Evolutionary conservation across 768 basidiomycete species (phyloP), one percentile per base, ranked within the genome.

Genomic region (Goffeauzyma gilvescens): DNA sequence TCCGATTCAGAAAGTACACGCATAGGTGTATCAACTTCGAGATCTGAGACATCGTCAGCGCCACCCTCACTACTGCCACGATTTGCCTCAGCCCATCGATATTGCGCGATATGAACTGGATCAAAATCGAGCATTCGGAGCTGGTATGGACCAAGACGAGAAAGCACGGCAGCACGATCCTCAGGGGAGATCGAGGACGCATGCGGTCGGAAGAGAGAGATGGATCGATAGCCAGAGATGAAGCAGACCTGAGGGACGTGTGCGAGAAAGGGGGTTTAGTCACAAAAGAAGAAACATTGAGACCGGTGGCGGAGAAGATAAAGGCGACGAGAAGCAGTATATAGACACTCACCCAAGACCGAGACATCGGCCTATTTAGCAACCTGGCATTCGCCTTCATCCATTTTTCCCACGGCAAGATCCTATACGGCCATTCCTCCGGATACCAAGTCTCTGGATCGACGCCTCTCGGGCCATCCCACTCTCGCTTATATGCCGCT

Each of bases 361-460:
- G 25, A 25, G 6, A 38, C 38, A 14, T 45, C 37, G 10, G 44
- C 22, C 25, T 45, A 25, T 14, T 45, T 32, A 25, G 38, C 31
- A 5, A 45, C 35, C 31, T 28, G 27, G 37, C 9, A 15, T 38
- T 23, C 5, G 31, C 23, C 8, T 23, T n/a, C 21, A 23, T 28
- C 44, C 44, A 45, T 12, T 45, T 21, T 13, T 33, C 37, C 43
- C 43, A 44, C 14, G 30, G 33, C 10, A 44, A 9, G 18, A 35
- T 12, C 17, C 33, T n/a, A n/a, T n/a, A n/a, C n/a, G n/a, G n/a
- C n/a, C n/a, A n/a, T n/a, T n/a, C n/a, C n/a, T n/a, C n/a, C n/a
- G n/a, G n/a, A n/a, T n/a, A n/a, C n/a, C 30, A 30, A 21, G 30
- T 1, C 33, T 23, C 12, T 32, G 21, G 8, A 23, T 14, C 6